These are phyloP conservation scores for Peterozyma xylosa DNA, from an alignment of 805 yeast species.

Conservation along the genomic window DNA sequence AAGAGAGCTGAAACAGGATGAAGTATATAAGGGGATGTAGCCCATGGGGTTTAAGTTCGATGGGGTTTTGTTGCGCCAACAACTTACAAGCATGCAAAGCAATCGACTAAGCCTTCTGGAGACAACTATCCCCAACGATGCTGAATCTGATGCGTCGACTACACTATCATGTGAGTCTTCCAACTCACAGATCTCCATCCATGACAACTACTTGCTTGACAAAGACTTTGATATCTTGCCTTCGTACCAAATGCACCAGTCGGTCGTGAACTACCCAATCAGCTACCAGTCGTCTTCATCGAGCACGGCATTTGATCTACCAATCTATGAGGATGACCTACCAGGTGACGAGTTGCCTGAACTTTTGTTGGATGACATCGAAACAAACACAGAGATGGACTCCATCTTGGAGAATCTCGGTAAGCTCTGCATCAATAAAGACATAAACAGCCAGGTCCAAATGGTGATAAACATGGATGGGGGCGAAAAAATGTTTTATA, in stretches of 20 bases:
- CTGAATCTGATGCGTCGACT: too few species aligned
- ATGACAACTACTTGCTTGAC: too few species aligned
- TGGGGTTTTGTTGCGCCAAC: too few species aligned
- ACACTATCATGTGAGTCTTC: too few species aligned
- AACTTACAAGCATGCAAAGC: too few species aligned
- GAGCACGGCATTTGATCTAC: neutral
- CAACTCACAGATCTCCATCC: too few species aligned
- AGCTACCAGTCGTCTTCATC: neutral
- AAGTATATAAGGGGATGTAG: too few species aligned
- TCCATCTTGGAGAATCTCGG: conserved; percentile 5
- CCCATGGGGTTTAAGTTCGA: too few species aligned
- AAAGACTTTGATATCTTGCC: conserved; percentile 45
- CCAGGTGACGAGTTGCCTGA: neutral
- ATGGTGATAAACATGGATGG: conserved; percentile 14
- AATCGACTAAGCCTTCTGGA: too few species aligned
- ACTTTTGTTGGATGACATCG: neutral
- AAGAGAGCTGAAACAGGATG: too few species aligned
- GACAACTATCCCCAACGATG: too few species aligned
- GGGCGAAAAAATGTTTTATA: conserved; percentile 44
- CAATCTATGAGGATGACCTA: neutral
- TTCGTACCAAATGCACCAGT: conserved; percentile 62
- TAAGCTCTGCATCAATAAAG: neutral
- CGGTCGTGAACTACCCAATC: conserved; percentile 14
- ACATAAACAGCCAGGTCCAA: neutral
- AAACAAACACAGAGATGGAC: neutral